These are phyloP conservation scores for Alternaria sp. DNA, from an alignment of 2,329 filamentous ascomycete genomes.

Conservation along the genomic window DNA sequence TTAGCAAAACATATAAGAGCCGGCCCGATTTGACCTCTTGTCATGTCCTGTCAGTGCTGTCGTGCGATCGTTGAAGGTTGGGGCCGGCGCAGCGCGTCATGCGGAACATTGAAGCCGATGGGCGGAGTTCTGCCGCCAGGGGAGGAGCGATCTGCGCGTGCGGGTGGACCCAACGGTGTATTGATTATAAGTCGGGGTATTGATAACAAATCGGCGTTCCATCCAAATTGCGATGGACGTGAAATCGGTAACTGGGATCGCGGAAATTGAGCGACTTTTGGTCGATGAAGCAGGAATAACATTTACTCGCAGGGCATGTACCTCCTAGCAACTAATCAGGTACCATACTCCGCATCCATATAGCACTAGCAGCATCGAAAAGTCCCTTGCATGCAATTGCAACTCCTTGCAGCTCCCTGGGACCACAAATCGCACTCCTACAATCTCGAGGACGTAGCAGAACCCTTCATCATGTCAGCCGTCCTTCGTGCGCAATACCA, in stretches of 20 bases:
- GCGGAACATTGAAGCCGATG: conserved; percentile 1
- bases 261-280: background rate
- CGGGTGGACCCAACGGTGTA: background rate
- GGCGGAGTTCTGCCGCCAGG: conserved; percentile 1
- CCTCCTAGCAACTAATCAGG: background rate
- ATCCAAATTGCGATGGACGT: background rate
- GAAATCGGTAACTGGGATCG: background rate
- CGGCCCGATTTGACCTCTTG: background rate
- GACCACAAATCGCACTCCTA: background rate
- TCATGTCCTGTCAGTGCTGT: background rate
- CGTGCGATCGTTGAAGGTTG: background rate
- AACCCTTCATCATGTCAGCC: background rate
- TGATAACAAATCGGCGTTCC: background rate
- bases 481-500: background rate
- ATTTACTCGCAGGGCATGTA: background rate
- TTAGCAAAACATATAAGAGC: background rate
- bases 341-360: background rate
- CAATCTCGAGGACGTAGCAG: background rate
- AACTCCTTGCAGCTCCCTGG: background rate
- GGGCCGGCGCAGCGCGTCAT: conserved; percentile 5
- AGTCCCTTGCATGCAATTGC: background rate
- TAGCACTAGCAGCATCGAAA: background rate
- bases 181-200: background rate
- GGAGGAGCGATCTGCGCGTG: background rate
- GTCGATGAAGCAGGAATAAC: background rate